Evolutionary conservation across 495 filamentous ascomycete genomes (phyloP).

Genomic region (Lophiotrema nucula): DNA sequence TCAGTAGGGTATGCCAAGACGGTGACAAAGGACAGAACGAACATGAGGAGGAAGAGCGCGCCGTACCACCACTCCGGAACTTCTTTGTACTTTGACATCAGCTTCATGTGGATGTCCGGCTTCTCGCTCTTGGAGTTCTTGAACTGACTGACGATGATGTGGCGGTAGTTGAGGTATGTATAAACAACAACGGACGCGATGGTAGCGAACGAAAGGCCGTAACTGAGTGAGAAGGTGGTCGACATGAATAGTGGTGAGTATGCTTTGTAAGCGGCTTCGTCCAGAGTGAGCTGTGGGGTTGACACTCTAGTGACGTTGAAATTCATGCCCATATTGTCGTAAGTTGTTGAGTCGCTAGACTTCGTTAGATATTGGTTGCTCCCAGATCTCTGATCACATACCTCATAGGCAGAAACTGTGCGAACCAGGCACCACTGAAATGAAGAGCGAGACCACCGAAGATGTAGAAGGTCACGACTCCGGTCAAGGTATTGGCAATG

Average conservation of each 20-base stretch:
- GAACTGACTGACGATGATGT: slow-evolving; percentile 59
- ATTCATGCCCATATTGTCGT: slow-evolving; percentile 58
- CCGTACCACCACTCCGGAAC: slow-evolving; percentile 37
- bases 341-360: slow-evolving; percentile 55
- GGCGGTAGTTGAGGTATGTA: slow-evolving; percentile 61
- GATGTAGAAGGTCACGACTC: slow-evolving; percentile 57
- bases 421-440: slow-evolving; percentile 67
- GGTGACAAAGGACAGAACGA: slow-evolving; percentile 60
- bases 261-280: slow-evolving; percentile 52
- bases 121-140: slow-evolving; percentile 58
- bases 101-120: slow-evolving; percentile 53
- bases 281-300: slow-evolving; percentile 49
- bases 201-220: slow-evolving; percentile 70
- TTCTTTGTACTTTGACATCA: slow-evolving; percentile 29
- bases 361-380: background rate
- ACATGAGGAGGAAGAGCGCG: slow-evolving; percentile 49
- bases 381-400: slow-evolving; percentile 43
- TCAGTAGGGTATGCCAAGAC: slow-evolving; percentile 61
- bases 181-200: slow-evolving; percentile 66
- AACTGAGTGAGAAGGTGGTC: slow-evolving; percentile 63
- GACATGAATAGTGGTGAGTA: slow-evolving; percentile 66
- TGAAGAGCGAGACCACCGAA: slow-evolving; percentile 52
- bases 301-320: slow-evolving; percentile 59
- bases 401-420: slow-evolving; percentile 46
- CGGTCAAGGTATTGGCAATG: slow-evolving; percentile 50